A percentile compares a stretch with the other conserved stretches of the same genome.
phyloP scores from a whole-genome alignment of 768 basidiomycete genomes.

The Rhizopogon salebrosus region DNA sequence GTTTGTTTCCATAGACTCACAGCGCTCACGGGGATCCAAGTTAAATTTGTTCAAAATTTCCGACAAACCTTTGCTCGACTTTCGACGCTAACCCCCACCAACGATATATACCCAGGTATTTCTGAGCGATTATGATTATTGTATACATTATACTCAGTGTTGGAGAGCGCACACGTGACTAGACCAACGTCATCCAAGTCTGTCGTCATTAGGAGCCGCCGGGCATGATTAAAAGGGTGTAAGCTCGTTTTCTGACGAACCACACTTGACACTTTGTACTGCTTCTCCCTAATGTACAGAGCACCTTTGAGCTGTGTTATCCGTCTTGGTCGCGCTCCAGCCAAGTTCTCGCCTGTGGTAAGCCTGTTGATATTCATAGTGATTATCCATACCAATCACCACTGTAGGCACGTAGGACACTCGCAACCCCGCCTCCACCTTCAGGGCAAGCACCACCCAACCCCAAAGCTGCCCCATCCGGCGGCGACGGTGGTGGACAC shows the following conservation, averaged over 20 bases:
- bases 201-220: slow-evolving; percentile 6
- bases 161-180: slow-evolving; percentile 3
- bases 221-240: not conserved
- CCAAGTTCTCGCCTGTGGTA: not conserved
- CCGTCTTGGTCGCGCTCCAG: not conserved
- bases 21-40: too few species aligned
- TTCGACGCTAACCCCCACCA: too few species aligned
- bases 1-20: too few species aligned
- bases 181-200: slow-evolving; percentile 1
- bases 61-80: too few species aligned
- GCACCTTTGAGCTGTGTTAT: not conserved
- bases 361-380: not conserved
- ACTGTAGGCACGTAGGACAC: slow-evolving; percentile 8
- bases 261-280: not conserved
- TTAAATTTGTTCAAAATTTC: too few species aligned
- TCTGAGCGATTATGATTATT: too few species aligned
- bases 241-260: not conserved
- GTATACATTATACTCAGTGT: too few species aligned
- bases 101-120: too few species aligned
- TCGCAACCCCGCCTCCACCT: slow-evolving; percentile 11
- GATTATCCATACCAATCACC: not conserved
- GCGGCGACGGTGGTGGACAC: slow-evolving; percentile 8
- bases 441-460: slow-evolving; percentile 4
- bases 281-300: not conserved
- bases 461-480: slow-evolving; percentile 3